phyloP scores from a whole-genome alignment of 2,329 filamentous ascomycete species.

The Metarhizium anisopliae region DNA sequence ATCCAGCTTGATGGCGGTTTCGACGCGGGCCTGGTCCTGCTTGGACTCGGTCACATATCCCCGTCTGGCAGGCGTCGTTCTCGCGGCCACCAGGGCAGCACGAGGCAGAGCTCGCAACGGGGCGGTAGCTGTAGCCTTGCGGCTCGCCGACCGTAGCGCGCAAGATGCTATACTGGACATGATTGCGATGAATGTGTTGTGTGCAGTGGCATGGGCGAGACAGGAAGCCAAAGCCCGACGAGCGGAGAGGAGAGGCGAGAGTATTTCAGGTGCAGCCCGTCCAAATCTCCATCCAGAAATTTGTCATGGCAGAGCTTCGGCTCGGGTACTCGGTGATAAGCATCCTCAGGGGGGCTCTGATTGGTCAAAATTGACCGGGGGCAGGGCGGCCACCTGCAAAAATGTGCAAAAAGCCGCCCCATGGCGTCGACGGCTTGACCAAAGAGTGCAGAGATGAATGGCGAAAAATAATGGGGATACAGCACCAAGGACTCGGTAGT shows the following conservation, averaged over 20 bases:
- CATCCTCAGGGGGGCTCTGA: slow-evolving; percentile 13
- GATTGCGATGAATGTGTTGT: slow-evolving; percentile 13
- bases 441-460: too few species aligned
- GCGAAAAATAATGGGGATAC: too few species aligned
- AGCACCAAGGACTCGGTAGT: too few species aligned
- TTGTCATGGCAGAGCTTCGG: slow-evolving; percentile 25
- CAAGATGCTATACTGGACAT: slow-evolving; percentile 61
- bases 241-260: slow-evolving; percentile 9
- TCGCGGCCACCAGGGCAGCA: slow-evolving; percentile 19
- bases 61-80: slow-evolving; percentile 32
- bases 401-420: too few species aligned
- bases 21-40: slow-evolving; percentile 72
- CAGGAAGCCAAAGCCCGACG: slow-evolving; percentile 10
- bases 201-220: slow-evolving; percentile 12
- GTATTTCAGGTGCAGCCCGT: neutral
- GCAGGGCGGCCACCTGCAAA: too few species aligned
- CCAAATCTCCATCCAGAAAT: slow-evolving; percentile 18
- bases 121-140: slow-evolving; percentile 32
- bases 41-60: slow-evolving; percentile 80
- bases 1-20: slow-evolving; percentile 78
- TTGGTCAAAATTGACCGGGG: slow-evolving; percentile 17
- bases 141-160: slow-evolving; percentile 67
- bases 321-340: slow-evolving; percentile 29
- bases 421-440: too few species aligned
- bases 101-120: slow-evolving; percentile 20